Evolutionary conservation across 805 yeast species (phyloP).

Genomic region (Candida endomychidarum): DNA sequence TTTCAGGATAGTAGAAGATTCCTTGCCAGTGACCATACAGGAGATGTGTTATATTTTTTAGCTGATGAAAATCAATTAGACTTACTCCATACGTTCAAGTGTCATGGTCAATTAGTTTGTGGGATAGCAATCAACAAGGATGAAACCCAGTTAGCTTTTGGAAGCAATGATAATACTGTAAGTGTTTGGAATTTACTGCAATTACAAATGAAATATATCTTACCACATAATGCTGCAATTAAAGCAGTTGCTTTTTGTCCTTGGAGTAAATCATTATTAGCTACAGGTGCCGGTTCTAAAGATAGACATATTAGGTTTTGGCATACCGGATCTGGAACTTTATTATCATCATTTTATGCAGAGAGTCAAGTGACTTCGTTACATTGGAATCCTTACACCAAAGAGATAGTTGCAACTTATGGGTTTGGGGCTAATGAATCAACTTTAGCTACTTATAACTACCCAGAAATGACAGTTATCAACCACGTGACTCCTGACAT

Average conservation of each 20-base stretch:
- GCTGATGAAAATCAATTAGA: slow-evolving; percentile 14
- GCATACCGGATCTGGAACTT: slow-evolving; percentile 80
- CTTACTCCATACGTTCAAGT: slow-evolving; percentile 19
- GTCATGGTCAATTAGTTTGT: slow-evolving; percentile 38
- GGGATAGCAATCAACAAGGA: slow-evolving; percentile 60
- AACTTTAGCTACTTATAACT: slow-evolving; percentile 60
- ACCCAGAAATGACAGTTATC: slow-evolving; percentile 58
- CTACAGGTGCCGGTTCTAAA: slow-evolving; percentile 88
- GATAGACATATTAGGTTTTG: slow-evolving; percentile 82
- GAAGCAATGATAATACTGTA: slow-evolving; percentile 82
- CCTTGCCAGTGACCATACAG: slow-evolving; percentile 65
- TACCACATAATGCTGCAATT: slow-evolving; percentile 82
- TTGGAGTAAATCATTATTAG: slow-evolving; percentile 76
- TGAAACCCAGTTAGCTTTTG: slow-evolving; percentile 64
- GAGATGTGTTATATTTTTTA: slow-evolving; percentile 51
- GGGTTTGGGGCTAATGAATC: slow-evolving; percentile 70
- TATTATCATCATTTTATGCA: slow-evolving; percentile 56
- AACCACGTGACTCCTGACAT: slow-evolving; percentile 50
- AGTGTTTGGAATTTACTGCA: slow-evolving; percentile 58
- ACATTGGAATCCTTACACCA: slow-evolving; percentile 65
- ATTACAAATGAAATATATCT: slow-evolving; percentile 47
- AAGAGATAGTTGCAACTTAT: slow-evolving; percentile 74
- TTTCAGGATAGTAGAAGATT: slow-evolving; percentile 42
- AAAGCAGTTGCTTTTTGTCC: slow-evolving; percentile 91
- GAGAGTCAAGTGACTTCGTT: slow-evolving; percentile 77